These are phyloP conservation scores for Dictyostelium citrinum DNA, from an alignment of 78 protist species.

Conservation along the genomic window DNA sequence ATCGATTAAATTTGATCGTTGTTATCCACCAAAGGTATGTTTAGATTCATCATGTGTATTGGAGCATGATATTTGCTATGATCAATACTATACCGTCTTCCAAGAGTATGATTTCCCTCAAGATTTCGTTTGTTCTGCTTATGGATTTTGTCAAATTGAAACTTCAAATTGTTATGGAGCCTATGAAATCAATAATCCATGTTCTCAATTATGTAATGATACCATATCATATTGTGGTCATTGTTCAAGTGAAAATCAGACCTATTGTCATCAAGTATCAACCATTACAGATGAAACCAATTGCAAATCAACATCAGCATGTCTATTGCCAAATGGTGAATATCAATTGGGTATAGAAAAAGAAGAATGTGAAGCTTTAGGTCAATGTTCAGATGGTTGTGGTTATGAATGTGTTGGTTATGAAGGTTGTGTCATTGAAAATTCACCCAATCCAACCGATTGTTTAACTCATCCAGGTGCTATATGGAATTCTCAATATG, in stretches of 20 bases:
- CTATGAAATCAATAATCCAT: background rate
- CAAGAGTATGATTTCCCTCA: background rate
- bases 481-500: background rate
- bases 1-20: background rate
- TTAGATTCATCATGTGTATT: constrained; percentile 22
- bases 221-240: constrained; percentile 8
- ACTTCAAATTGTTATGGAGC: background rate
- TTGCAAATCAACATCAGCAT: background rate
- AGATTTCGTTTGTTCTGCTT: background rate
- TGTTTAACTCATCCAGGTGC: background rate
- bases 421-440: background rate
- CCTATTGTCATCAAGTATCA: background rate
- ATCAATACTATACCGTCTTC: background rate
- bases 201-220: background rate
- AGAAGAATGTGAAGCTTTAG: background rate
- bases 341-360: background rate
- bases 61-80: constrained; percentile 57
- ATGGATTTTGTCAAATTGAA: background rate
- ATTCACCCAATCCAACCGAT: background rate
- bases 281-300: background rate
- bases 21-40: background rate
- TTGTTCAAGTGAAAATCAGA: constrained; percentile 20
- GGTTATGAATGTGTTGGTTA: constrained; percentile 34
- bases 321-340: background rate
- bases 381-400: background rate